Percentiles rank a stretch among this genome's conserved stretches.
Conservation (phyloP, 2,329 filamentous ascomycete genomes). For the Allantophomopsis lycopodina region DNA sequence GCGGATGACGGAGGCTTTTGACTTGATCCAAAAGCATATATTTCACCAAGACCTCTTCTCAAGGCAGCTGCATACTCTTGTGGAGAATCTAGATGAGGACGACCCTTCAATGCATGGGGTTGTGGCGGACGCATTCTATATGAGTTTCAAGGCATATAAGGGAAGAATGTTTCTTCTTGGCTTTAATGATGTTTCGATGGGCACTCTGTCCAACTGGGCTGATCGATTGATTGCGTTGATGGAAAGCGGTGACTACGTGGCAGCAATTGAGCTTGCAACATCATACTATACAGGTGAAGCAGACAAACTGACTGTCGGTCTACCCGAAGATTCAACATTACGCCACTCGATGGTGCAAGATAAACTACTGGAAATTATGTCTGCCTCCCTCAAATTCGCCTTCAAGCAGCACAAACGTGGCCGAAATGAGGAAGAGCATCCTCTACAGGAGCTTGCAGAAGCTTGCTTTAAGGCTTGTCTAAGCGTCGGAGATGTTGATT, state of each 20-base stretch:
- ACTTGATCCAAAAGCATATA: constrained; percentile 82
- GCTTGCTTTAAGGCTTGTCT: constrained; percentile 77
- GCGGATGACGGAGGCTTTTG: constrained; percentile 88
- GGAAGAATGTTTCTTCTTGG: constrained; percentile 83
- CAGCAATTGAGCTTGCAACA: constrained; percentile 78
- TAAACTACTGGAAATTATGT: constrained; percentile 86
- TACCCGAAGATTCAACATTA: constrained; percentile 68
- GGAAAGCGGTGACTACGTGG: constrained; percentile 93
- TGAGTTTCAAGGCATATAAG: constrained; percentile 95
- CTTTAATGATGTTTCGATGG: constrained; percentile 87
- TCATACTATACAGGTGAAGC: constrained; percentile 83
- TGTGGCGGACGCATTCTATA: constrained; percentile 92
- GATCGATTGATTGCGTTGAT: constrained; percentile 86
- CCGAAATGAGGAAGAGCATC: constrained; percentile 28
- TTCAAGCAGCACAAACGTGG: constrained; percentile 53
- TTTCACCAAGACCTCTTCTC: constrained; percentile 89
- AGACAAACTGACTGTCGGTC: constrained; percentile 87
- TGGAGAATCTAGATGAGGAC: constrained; percentile 80
- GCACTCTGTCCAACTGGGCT: constrained; percentile 91
- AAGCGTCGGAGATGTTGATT: constrained; percentile 64
- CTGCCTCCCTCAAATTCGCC: constrained; percentile 78
- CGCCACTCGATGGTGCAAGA: constrained; percentile 76
- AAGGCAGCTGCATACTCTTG: constrained; percentile 65
- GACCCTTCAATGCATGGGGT: constrained; percentile 88
- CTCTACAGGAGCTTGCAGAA: constrained; percentile 65